Percentiles rank a stretch among this genome's conserved stretches.
Conservation (phyloP, 108 stramenopile species). For the Craspedostauros australis region DNA sequence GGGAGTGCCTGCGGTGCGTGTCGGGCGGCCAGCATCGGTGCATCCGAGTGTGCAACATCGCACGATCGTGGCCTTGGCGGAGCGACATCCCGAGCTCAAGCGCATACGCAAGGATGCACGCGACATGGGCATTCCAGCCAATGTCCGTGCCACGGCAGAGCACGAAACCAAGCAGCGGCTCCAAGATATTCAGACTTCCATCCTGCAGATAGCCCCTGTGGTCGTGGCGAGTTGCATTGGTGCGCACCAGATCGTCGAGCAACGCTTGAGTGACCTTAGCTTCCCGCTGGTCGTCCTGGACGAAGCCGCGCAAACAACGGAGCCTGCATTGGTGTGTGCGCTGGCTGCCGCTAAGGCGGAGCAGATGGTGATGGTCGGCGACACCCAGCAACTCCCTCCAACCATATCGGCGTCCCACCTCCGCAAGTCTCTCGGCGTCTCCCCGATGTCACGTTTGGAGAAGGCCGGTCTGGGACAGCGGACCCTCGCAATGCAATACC, state of each 20-base stretch:
- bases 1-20: slow-evolving; percentile 65
- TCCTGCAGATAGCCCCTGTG: slow-evolving; percentile 45
- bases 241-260: slow-evolving; percentile 43
- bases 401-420: slow-evolving; percentile 44
- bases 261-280: slow-evolving; percentile 21
- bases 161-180: slow-evolving; percentile 27
- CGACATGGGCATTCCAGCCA: too few species aligned
- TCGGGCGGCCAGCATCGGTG: slow-evolving; percentile 56
- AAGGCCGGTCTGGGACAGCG: slow-evolving; percentile 32
- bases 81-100: slow-evolving; percentile 41
- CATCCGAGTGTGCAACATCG: slow-evolving; percentile 49
- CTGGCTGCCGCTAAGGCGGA: slow-evolving; percentile 44
- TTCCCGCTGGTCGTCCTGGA: slow-evolving; percentile 64
- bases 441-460: slow-evolving; percentile 64
- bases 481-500: slow-evolving; percentile 50
- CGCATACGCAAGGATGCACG: too few species aligned
- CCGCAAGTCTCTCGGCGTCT: slow-evolving; percentile 45
- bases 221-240: slow-evolving; percentile 70
- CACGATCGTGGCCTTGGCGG: slow-evolving; percentile 53
- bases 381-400: slow-evolving; percentile 64
- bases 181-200: slow-evolving; percentile 26
- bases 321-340: slow-evolving; percentile 63
- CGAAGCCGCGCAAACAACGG: slow-evolving; percentile 71
- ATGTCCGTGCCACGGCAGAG: slow-evolving; percentile 16
- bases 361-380: slow-evolving; percentile 65